Evolutionary conservation across 2,329 filamentous ascomycete species (phyloP).

Genomic region (Arthrobotrys conoides): DNA sequence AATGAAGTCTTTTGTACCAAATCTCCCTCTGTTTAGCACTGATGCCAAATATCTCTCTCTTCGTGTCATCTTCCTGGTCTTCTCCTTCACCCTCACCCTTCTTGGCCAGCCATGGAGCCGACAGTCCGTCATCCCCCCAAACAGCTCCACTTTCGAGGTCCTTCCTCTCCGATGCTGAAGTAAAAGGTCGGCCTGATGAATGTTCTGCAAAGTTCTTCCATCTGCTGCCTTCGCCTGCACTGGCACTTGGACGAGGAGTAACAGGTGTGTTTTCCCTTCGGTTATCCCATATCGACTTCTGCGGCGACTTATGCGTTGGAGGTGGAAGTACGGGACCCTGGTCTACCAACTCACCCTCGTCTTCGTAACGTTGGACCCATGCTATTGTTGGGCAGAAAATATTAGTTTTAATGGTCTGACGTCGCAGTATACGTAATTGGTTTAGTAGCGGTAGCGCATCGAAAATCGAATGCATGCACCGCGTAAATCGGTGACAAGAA

Average conservation of each 20-base stretch:
- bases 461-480: slow-evolving; percentile 8
- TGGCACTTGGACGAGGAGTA: slow-evolving; percentile 62
- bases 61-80: slow-evolving; percentile 35
- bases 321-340: slow-evolving; percentile 62
- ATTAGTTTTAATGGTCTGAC: slow-evolving; percentile 7
- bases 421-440: slow-evolving; percentile 26
- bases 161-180: slow-evolving; percentile 66
- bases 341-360: slow-evolving; percentile 61
- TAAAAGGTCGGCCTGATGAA: slow-evolving; percentile 62
- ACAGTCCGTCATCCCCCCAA: slow-evolving; percentile 55
- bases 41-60: slow-evolving; percentile 67
- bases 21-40: slow-evolving; percentile 70
- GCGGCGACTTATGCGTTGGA: slow-evolving; percentile 59
- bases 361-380: slow-evolving; percentile 64
- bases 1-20: slow-evolving; percentile 75
- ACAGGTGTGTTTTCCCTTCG: slow-evolving; percentile 64
- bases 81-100: slow-evolving; percentile 69
- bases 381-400: slow-evolving; percentile 55
- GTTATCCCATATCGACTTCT: slow-evolving; percentile 64
- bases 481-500: slow-evolving; percentile 12
- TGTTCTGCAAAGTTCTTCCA: slow-evolving; percentile 64
- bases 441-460: neutral
- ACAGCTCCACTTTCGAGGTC: slow-evolving; percentile 62
- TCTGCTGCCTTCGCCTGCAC: slow-evolving; percentile 62
- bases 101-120: slow-evolving; percentile 70